Base-by-base conservation (phyloP, 139 green algal species). In the Edaphochlamys debaryana region DNA sequence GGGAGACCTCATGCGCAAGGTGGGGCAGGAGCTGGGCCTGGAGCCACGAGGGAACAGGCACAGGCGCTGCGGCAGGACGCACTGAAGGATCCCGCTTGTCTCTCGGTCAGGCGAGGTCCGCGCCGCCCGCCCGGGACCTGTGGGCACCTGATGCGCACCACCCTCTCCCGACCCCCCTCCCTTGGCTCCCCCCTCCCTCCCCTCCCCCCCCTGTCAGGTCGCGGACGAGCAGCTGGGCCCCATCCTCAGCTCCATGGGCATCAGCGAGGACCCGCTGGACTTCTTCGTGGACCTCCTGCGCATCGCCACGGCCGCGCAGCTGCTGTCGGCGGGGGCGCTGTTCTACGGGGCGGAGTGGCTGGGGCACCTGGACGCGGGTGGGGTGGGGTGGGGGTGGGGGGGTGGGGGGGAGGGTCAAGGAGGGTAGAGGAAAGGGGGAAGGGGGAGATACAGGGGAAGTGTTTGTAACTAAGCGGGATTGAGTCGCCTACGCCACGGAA, bases 251-350 rank as follows among this genome's bases (percentile, higher is more conserved):
- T 66, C 67, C 9, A 45, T 81, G 54, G 85, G 79, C 19, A 37
- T 89, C 13, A 54, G 45, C 5, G 66, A 79, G 45, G 85, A 89
- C 15, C 85, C 85, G 5, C 72, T 86, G 45, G 32, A 36, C 40
- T 89, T 89, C 85, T 89, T 89, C 56, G 29, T 74, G 37, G 85
- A 89, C 48, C 67, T 88, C 40, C n/a, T 88, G 76, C 67, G 64
- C 30, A n/a, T 85, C 38, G 84, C 37, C 25, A 78, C 79, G 6
- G 70, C 70, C 34, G 36, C 85, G 38, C 77, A 88, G 69, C 72
- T 88, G n/a, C 8, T 82, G 0, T 82, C 69, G 9, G 82, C 67
- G 37, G 84, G 37, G 11, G 41, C 67, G 37, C 77, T 88, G 25
- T 88, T 88, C 77, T 88, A 88, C 67, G 78, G 84, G 29, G 48